Evolutionary conservation across 768 basidiomycete species (phyloP).

Genomic region (Suillus lakei): DNA sequence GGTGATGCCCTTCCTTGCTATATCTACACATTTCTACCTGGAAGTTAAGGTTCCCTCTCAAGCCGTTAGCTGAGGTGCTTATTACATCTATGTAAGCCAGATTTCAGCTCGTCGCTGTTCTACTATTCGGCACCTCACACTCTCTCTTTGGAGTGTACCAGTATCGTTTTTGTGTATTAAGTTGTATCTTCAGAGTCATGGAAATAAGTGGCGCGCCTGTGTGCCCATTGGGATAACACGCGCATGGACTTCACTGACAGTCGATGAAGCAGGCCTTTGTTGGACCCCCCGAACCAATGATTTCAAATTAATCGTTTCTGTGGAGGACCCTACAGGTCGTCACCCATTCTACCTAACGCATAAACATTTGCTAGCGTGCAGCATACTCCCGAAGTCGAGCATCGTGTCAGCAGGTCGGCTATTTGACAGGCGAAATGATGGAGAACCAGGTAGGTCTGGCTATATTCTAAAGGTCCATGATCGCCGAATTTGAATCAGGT

Average conservation of each 20-base stretch:
- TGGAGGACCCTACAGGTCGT: not conserved
- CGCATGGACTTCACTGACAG: not conserved
- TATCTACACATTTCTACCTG: not conserved
- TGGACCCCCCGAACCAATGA: not conserved
- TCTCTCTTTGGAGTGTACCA: not conserved
- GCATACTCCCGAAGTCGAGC: not conserved
- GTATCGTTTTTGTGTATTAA: conserved; percentile 1
- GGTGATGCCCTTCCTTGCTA: not conserved
- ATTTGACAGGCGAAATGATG: not conserved
- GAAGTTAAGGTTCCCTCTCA: not conserved
- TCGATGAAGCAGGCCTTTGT: not conserved
- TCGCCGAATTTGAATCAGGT: not conserved
- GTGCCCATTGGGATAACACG: not conserved
- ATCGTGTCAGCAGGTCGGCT: not conserved
- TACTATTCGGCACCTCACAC: not conserved
- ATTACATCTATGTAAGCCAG: not conserved
- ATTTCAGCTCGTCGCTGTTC: not conserved
- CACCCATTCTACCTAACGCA: too few species aligned
- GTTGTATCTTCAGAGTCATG: not conserved
- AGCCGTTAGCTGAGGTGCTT: not conserved
- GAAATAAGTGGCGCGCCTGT: too few species aligned
- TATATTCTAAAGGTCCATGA: not conserved
- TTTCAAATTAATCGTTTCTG: not conserved
- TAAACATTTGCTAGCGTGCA: not conserved
- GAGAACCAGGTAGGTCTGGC: not conserved